These are phyloP conservation scores for Castanea crenata DNA, from an alignment of 306 rosid species.

Conservation along the genomic window DNA sequence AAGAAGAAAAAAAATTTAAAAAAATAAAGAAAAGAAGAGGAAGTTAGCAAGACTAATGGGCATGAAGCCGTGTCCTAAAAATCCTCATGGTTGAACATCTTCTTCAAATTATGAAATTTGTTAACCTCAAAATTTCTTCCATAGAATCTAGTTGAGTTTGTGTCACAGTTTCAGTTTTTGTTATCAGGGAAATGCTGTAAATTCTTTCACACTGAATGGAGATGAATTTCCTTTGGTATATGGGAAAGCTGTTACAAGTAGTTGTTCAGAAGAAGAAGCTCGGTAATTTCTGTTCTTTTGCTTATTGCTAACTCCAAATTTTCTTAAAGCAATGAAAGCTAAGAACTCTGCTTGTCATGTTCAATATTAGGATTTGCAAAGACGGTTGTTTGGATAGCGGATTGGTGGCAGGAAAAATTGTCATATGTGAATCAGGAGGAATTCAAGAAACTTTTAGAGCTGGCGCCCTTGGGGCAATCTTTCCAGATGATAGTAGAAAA, in stretches of 20 bases:
- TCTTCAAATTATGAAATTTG: too few relatives aligned
- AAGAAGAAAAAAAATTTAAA: too few relatives aligned
- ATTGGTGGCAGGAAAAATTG: constrained; percentile 35
- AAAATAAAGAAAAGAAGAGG: too few relatives aligned
- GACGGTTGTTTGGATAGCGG: neutral
- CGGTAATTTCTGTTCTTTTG: neutral
- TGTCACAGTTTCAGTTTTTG: neutral
- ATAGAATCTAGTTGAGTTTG: too few relatives aligned
- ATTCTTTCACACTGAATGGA: constrained; percentile 5
- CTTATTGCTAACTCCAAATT: neutral
- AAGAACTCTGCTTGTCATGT: too few relatives aligned
- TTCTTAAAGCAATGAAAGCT: neutral
- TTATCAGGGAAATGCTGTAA: constrained; percentile 6
- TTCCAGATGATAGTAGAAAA: neutral
- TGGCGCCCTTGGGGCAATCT: constrained; percentile 26
- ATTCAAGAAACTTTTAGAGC: neutral
- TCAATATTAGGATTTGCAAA: neutral
- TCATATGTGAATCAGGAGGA: constrained; percentile 4
- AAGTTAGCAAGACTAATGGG: too few relatives aligned
- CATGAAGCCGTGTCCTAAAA: too few relatives aligned
- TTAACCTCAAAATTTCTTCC: too few relatives aligned
- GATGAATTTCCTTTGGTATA: neutral
- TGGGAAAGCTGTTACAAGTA: neutral
- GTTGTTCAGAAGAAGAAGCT: neutral
- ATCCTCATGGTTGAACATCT: too few relatives aligned